Percentiles rank a stretch among this genome's conserved stretches.
Conservation (phyloP, 179 eudicot species). For the Carnegiea gigantea region DNA sequence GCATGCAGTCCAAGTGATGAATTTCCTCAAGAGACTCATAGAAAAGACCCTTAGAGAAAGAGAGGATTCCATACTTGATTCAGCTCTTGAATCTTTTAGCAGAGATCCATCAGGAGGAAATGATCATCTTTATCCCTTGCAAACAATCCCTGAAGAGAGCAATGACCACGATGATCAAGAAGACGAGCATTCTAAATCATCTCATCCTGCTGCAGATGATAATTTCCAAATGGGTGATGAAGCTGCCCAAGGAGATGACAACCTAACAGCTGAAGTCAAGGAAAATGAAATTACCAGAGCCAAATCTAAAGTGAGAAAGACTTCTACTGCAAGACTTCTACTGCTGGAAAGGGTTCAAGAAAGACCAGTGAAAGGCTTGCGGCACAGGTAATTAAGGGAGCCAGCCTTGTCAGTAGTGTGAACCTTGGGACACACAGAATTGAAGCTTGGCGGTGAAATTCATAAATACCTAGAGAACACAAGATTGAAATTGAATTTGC, state of each 20-base stretch:
- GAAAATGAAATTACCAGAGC: constrained; percentile 2
- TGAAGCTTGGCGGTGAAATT: constrained; percentile 81
- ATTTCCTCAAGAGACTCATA: constrained; percentile 82
- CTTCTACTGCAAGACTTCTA: constrained; percentile 20
- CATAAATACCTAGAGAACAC: background rate
- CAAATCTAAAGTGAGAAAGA: constrained; percentile 11
- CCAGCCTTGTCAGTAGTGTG: constrained; percentile 46
- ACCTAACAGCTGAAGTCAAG: constrained; percentile 11
- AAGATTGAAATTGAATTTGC: background rate
- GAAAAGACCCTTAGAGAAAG: constrained; percentile 69
- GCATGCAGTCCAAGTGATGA: constrained; percentile 97
- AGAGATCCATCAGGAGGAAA: constrained; percentile 56
- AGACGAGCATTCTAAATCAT: constrained; percentile 5
- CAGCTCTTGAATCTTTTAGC: constrained; percentile 34
- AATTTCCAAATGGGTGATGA: background rate
- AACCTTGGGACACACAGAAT: constrained; percentile 56
- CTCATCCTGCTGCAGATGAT: constrained; percentile 14
- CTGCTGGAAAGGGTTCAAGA: constrained; percentile 12
- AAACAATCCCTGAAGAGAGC: constrained; percentile 38
- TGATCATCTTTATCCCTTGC: constrained; percentile 43
- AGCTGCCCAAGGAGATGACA: constrained; percentile 1
- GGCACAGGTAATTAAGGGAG: constrained; percentile 30
- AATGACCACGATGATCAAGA: constrained; percentile 39
- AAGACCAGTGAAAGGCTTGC: constrained; percentile 15
- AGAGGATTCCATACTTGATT: constrained; percentile 53